A percentile compares a stretch with the other conserved stretches of the same genome.
These are phyloP conservation scores for Mastigamoeba balamuthi DNA, from an alignment of 78 protist species.

Conservation along the genomic window DNA sequence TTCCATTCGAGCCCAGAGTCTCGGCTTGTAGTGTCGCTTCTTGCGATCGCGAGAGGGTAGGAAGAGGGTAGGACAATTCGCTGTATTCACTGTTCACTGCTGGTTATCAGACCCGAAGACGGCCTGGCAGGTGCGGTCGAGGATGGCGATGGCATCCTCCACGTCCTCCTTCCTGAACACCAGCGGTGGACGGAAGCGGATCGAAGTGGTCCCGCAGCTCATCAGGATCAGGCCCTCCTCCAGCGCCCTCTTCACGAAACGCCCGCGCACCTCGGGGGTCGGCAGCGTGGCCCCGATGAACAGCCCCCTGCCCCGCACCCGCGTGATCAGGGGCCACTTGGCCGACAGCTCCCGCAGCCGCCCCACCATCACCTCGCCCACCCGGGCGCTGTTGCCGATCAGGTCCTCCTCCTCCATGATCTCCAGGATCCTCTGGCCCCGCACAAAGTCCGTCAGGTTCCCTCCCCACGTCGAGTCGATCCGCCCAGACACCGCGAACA, in stretches of 20 bases:
- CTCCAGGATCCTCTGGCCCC: neutral
- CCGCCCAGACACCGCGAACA: slow-evolving; percentile 6
- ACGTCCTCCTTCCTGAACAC: neutral
- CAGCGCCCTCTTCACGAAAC: neutral
- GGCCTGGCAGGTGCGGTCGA: neutral
- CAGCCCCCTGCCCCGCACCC: neutral
- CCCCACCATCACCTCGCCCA: neutral
- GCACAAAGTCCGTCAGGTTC: neutral
- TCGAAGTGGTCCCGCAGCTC: neutral
- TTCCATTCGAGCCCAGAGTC: no score
- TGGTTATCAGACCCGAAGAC: no score
- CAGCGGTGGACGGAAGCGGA: neutral
- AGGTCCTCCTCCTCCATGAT: slow-evolving; percentile 7
- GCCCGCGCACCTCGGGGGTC: neutral
- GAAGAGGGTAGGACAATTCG: no score
- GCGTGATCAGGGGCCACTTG: neutral
- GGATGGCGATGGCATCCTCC: neutral
- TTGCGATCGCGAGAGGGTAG: no score
- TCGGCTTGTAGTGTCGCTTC: no score
- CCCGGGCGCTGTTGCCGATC: neutral
- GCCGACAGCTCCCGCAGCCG: neutral
- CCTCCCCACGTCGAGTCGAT: slow-evolving; percentile 15
- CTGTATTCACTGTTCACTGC: no score
- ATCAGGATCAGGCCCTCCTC: neutral
- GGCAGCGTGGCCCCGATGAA: neutral